Conservation (phyloP, 148 eudicot species). For the Cornus suecica region DNA sequence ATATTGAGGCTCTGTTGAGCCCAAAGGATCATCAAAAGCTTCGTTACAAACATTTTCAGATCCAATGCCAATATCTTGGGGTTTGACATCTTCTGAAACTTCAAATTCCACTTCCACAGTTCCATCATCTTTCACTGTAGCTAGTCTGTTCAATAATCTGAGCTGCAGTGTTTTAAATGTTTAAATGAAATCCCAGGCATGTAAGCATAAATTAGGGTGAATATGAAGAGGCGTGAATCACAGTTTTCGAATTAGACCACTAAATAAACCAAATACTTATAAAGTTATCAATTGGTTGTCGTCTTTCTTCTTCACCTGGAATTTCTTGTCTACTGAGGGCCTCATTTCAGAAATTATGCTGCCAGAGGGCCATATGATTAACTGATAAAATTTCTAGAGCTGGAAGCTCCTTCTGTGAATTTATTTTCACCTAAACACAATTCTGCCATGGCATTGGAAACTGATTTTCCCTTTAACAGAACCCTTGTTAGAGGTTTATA, state of each 20-base stretch:
- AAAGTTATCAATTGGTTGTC: too few species aligned
- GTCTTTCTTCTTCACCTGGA: too few species aligned
- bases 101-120: conserved; percentile 87
- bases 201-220: conserved; percentile 4
- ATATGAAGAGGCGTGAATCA: not conserved
- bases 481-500: too few species aligned
- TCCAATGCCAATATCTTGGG: conserved; percentile 48
- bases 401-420: too few species aligned
- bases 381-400: too few species aligned
- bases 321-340: too few species aligned
- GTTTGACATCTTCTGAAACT: conserved; percentile 72
- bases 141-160: conserved; percentile 70
- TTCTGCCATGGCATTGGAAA: too few species aligned
- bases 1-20: conserved; percentile 48
- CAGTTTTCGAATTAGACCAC: not conserved
- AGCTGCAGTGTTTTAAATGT: conserved; percentile 63
- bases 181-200: conserved; percentile 13
- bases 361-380: too few species aligned
- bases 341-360: too few species aligned
- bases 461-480: too few species aligned
- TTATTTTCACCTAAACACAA: too few species aligned
- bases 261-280: too few species aligned
- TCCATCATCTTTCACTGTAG: conserved; percentile 85
- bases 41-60: conserved; percentile 42
- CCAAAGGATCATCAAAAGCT: conserved; percentile 50